phyloP scores from a whole-genome alignment of 2,329 filamentous ascomycete species.

The Daldinia sp. region DNA sequence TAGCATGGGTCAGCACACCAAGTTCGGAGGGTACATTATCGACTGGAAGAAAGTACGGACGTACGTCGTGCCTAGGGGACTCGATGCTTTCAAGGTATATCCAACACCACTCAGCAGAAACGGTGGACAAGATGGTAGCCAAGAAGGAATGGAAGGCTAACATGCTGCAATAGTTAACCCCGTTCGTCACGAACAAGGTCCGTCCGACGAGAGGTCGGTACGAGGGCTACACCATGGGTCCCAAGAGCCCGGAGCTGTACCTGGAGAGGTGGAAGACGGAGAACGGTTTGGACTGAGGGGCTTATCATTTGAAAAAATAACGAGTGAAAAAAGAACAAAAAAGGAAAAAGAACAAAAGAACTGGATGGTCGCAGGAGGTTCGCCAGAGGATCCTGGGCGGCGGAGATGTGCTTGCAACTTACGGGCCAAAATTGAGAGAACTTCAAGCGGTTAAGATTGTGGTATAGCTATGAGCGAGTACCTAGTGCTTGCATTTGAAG shows the following conservation, averaged over 20 bases:
- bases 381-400: neutral
- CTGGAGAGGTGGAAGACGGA: constrained; percentile 72
- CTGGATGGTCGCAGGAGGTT: neutral
- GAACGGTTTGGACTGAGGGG: constrained; percentile 66
- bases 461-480: neutral
- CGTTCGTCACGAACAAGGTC: constrained; percentile 75
- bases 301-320: neutral
- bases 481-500: neutral
- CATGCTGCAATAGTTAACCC: constrained; percentile 70
- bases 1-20: constrained; percentile 84
- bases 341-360: neutral
- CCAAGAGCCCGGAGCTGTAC: constrained; percentile 68
- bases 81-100: constrained; percentile 75
- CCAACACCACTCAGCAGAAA: no score
- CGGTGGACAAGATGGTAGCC: neutral
- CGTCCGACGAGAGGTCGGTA: constrained; percentile 62
- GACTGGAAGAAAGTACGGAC: constrained; percentile 90
- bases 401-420: neutral
- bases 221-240: constrained; percentile 59
- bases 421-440: no score
- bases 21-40: constrained; percentile 82
- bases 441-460: neutral
- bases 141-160: neutral
- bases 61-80: constrained; percentile 77
- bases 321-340: no score